Base-by-base conservation (phyloP, 1,139 yeast species). In the Saccharomyces hybrid region DNA sequence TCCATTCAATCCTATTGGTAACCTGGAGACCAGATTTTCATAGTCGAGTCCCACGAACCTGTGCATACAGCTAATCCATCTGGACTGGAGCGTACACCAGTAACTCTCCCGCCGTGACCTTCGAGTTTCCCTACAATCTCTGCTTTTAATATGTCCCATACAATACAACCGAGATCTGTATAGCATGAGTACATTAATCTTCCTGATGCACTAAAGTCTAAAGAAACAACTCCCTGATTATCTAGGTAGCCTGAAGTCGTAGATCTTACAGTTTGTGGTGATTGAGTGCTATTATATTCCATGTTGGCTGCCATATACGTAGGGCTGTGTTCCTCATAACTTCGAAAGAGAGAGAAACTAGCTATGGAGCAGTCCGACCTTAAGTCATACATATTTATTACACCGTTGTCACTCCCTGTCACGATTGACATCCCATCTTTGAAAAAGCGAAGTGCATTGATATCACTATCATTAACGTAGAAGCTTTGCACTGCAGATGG, bases 401-500 rank as follows among this genome's bases (percentile, higher is more conserved):
- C 68, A 1, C 95, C 93, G 66, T 88, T 95, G 62, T 89, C 97
- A 47, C 88, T 79, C 1, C 96, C 97, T 2, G 83, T 76, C 0
- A 79, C 79, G 61, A 86, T 79, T 0, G 88, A 77, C 55, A 80
- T 74, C 1, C 90, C 91, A 60, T 83, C 87, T 7, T 91, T 90
- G 67, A 86, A 86, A 64, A 82, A 81, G 59, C 79, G 76, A 6
- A 87, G 73, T 27, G 84, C 72, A 55, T 85, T 86, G 29, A 88
- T 81, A 66, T 91, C 97, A 52, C 79, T 78, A 47, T 78, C 76
- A 34, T 88, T 81, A 1, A 84, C 80, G 49, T 76, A 76, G 65
- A 84, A 84, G 53, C 79, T 82, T 61, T 84, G 86, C 3, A 74
- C 78, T 13, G 86, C 76, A 4, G 65, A 58, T 29, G 79, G 77